Base-by-base conservation (phyloP, 257 asterid genomes). In the Gentiana macrophylla region DNA sequence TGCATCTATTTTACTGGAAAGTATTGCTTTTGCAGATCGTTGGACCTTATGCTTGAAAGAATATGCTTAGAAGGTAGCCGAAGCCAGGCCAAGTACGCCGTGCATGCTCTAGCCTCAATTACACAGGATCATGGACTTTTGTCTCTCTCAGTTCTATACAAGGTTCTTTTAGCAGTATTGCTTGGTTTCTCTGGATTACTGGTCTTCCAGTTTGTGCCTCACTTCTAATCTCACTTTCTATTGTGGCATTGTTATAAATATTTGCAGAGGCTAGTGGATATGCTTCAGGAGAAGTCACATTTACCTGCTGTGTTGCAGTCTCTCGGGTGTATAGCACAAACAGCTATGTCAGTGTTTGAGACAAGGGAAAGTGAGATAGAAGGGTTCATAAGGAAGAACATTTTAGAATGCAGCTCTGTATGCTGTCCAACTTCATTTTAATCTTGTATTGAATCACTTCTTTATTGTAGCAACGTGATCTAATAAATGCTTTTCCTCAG, bases 81-180 rank as follows among this genome's bases (percentile, higher is more conserved):
- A 56, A 80, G 97, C 82, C 99, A 89, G 79, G 99, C 99, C 52
- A 92, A 92, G 69, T 92, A 89, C 80, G 91, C 99, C 50, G 94
- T 92, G 61, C 94, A 92, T 77, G 97, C 99, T 8, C 86, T 92
- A 67, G 95, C 97, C 67, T 86, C 97, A 67, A 82, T 92, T 70
- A 92, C 95, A 66, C 86, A 86, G 75, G 99, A 92, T 72, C 97
- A 88, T n/a, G 99, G 99, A 12, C 94, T 92, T 61, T 88, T 83
- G 96, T 85, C 99, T 66, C 94, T 92, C 63, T 92, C 99, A 68
- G 97, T 92, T 67, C 89, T 92, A 36, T 92, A 92, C 83, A 92
- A 89, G 97, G 99, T 92, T 77, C 41, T 13, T 34, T 48, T 6
- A 0, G 68, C 44, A 32, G 3, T 33, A 6, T 9, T 46, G 8